Evolutionary conservation across 164 flowering plant species (phyloP), one percentile per base, ranked within the genome.

Genomic region (Sextonia rubra): DNA sequence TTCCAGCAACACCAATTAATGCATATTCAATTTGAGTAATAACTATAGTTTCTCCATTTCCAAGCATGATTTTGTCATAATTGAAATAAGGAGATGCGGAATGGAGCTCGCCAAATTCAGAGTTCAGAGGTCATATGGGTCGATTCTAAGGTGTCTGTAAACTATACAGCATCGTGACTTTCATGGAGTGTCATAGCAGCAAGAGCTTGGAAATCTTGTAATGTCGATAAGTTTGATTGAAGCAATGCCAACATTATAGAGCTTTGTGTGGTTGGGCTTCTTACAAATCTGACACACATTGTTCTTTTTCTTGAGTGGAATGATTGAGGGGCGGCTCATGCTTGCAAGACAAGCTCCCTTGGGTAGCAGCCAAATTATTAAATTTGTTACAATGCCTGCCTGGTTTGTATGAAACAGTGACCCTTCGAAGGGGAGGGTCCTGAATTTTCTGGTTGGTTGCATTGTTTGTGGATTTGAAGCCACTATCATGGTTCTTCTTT

Each of bases 41-140:
- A n/a, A 14, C 63, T 37, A 66, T 29, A 8, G 69, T 23, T 12
- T 66, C 23, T 37, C 69, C 24, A 66, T 66, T 66, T 32, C 69
- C 49, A 66, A 66, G 48, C 17, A 66, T 18, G 11, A 66, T 37
- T 66, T 66, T 66, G 4, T 66, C 69, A 12, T 5, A 23, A 32
- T 48, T 48, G 32, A 66, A 32, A 32, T 66, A 66, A 37, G 44
- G 49, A 66, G 49, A 12, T 30, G 12, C 18, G 20, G 23, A 14
- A 3, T 17, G 69, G 5, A 66, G 49, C 48, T 66, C 32, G 32
- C 49, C 49, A 66, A n/a, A n/a, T n/a, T n/a, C n/a, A n/a, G n/a
- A 24, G 7, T 8, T 27, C 67, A 15, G 2, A 26, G 14, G 37
- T 14, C 17, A 20, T 64, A 9, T 49, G 15, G 7, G 55, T 2